These are phyloP conservation scores for Aspergillus alliaceus DNA, from an alignment of 2,329 filamentous ascomycete species.

Conservation along the genomic window DNA sequence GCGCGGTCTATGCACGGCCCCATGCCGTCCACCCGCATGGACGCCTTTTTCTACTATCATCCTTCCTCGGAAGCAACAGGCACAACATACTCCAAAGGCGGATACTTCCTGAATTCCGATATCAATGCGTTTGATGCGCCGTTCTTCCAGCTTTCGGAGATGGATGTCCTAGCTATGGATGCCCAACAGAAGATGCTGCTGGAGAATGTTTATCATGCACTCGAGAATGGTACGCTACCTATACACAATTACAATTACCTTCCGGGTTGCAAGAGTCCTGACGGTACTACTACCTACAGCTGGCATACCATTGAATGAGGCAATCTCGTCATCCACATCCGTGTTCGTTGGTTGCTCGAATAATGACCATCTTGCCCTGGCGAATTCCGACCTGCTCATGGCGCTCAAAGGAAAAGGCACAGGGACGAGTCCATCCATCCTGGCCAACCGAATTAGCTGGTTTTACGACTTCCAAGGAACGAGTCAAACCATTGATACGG, in stretches of 20 bases:
- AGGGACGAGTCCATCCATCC: slow-evolving; percentile 18
- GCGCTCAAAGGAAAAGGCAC: slow-evolving; percentile 24
- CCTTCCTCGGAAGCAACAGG: no score
- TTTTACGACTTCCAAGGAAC: slow-evolving; percentile 27
- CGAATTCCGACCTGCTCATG: slow-evolving; percentile 24
- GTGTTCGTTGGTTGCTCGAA: slow-evolving; percentile 28
- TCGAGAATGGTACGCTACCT: slow-evolving; percentile 26
- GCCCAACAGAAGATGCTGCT: slow-evolving; percentile 36
- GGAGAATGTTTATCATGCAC: slow-evolving; percentile 34
- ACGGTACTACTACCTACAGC: slow-evolving; percentile 10
- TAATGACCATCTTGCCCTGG: slow-evolving; percentile 24
- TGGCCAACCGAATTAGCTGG: slow-evolving; percentile 25
- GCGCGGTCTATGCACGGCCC: no score
- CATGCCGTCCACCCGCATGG: no score
- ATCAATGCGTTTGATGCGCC: slow-evolving; percentile 27
- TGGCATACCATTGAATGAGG: slow-evolving; percentile 24
- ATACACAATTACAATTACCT: background rate
- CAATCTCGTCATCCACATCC: slow-evolving; percentile 26
- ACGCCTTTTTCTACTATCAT: no score
- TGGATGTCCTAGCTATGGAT: slow-evolving; percentile 29
- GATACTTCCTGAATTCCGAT: slow-evolving; percentile 32
- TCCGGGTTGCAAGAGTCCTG: no score
- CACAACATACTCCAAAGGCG: slow-evolving; percentile 15
- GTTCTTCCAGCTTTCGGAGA: slow-evolving; percentile 32
- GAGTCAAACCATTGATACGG: slow-evolving; percentile 41